Evolutionary conservation across 2,329 filamentous ascomycete genomes (phyloP), one percentile per base, ranked within the genome.

Genomic region (Pseudocercospora fuligena): DNA sequence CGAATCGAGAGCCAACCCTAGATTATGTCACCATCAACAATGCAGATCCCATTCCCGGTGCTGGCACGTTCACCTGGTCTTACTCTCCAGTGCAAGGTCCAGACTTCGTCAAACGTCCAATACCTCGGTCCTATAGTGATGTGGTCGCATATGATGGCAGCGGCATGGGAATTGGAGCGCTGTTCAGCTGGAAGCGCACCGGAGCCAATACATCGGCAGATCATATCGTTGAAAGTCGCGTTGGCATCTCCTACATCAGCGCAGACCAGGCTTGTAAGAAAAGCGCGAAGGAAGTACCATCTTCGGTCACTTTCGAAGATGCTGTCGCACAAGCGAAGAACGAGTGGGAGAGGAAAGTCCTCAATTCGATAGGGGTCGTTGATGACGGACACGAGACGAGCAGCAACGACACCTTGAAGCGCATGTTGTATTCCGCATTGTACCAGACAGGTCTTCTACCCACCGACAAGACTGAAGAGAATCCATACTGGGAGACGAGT

Each of bases 391-490:
- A 66, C 12, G 40, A 40, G 1, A 68, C 54, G 8, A 68, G 65
- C 29, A 43, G 43, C 7, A 72, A 72, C 43, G 29, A 53, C 1
- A 70, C 68, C 2, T 47, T 70, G 25, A 70, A 70, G 61, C 64
- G 64, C 46, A 69, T 72, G 68, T 56, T 73, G n/a, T 73, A 73
- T 58, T 66, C 71, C 14, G 68, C 70, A 2, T 36, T 73, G 5
- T 73, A 73, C 31, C 68, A 69, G n/a, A 73, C 66, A 3, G 65
- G 64, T 3, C 60, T 73, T 5, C 63, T 69, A 64, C 71, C 71
- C 0, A 66, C 68, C 7, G 71, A 77, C 46, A 70, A 74, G 33
- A 75, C 72, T 0, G 73, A 71, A 11, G 75, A 77, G 63, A 73
- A 71, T 60, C 75, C 75, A 3, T 43, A 70, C 16, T 76, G 73